phyloP scores from a whole-genome alignment of 2,329 filamentous ascomycete genomes.

The Cercospora zeae-maydis region DNA sequence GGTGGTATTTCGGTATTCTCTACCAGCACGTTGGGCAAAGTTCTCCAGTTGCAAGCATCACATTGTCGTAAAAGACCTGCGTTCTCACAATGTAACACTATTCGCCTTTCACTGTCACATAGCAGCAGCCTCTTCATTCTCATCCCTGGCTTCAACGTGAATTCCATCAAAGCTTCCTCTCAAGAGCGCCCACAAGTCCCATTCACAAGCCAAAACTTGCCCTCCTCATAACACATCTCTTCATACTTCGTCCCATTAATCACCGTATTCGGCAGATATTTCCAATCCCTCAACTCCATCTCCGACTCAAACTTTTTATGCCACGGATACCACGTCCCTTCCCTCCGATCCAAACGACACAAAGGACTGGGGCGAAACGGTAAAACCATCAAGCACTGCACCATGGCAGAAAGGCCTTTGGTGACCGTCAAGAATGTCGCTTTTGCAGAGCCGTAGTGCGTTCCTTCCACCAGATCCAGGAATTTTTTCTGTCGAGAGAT shows the following conservation, averaged over 20 bases:
- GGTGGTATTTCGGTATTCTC: too few species aligned
- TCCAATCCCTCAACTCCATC: background rate
- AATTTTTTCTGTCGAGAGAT: background rate
- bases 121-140: background rate
- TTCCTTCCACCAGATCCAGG: background rate
- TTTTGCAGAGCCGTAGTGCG: background rate
- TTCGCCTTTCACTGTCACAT: background rate
- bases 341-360: conserved; percentile 1
- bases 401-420: background rate
- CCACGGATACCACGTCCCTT: background rate
- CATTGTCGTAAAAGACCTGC: too few species aligned
- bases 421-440: background rate
- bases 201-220: background rate
- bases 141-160: background rate
- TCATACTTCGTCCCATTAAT: background rate
- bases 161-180: background rate
- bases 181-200: background rate
- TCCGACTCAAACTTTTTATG: conserved; percentile 1
- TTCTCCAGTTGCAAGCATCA: too few species aligned
- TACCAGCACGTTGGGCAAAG: too few species aligned
- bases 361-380: background rate
- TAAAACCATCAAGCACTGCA: conserved; percentile 2
- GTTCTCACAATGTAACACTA: background rate
- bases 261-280: background rate
- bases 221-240: background rate